Base-by-base conservation (phyloP, 371 early-diverging fungal species). In the Thermomucor indicae-seudaticae region DNA sequence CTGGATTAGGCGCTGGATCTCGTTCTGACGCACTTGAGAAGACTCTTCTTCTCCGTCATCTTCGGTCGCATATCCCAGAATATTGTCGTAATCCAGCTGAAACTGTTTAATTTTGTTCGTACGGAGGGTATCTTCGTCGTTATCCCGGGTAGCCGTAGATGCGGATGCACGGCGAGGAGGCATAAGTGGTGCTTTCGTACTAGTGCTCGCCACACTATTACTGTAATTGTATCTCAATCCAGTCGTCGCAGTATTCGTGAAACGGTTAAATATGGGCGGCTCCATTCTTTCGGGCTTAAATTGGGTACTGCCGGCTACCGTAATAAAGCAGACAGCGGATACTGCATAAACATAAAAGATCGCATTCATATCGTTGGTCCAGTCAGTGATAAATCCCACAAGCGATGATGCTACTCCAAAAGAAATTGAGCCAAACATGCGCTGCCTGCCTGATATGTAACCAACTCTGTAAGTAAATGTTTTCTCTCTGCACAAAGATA, bases 401-500 rank as follows among this genome's bases (percentile, higher is more conserved):
- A 76, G 38, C 2, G 69, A 68, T 1, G 71, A 72, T 1, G 77
- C 73, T 6, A 76, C 61, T 40, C 77, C 77, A 47, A 70, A 72
- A 7, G 77, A 61, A 29, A 76, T 72, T 6, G 77, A 76, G 11
- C 77, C 77, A 63, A 62, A 76, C 77, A 76, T 76, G 23, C 77
- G 68, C 45, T 76, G 77, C 16, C 73, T 59, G 17, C 68, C 68
- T 67, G 38, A 0, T 23, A 31, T 24, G 40, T 8, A 3, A 34
- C 6, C 16, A 12, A 16, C 22, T 19, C n/a, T 32, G 14, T 6
- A 12, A 20, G n/a, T 43, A 3, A 27, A n/a, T 17, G 7, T 1
- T 24, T 43, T 27, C n/a, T 40, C 35, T 45, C 11, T 41, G 50
- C 37, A 44, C 0, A 44, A n/a, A 25, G 19, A 16, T 29, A 25